Conservation (phyloP, 1,284 basidiomycete genomes). For the Trametes hirsuta region DNA sequence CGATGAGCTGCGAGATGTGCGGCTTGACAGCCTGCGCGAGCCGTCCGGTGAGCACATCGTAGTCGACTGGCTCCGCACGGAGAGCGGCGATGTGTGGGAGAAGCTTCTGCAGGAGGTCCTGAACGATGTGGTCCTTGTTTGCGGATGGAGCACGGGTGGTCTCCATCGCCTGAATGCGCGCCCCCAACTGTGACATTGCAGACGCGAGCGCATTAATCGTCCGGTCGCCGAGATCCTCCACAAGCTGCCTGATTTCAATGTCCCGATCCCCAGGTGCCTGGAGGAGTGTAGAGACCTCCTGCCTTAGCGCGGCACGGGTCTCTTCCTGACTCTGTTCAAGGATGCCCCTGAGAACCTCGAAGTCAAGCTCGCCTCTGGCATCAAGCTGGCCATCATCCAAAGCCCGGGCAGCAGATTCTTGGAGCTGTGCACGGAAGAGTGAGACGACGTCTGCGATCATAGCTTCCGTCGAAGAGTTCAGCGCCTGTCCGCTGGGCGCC, state of each 20-base stretch:
- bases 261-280: constrained; percentile 34
- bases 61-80: constrained; percentile 69
- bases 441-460: constrained; percentile 68
- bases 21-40: constrained; percentile 85
- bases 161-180: constrained; percentile 59
- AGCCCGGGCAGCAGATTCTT: constrained; percentile 58
- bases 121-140: constrained; percentile 60
- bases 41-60: constrained; percentile 71
- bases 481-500: constrained; percentile 21
- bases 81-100: constrained; percentile 62
- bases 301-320: constrained; percentile 56
- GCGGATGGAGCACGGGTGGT: constrained; percentile 39
- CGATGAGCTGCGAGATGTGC: constrained; percentile 83
- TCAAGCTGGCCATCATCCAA: constrained; percentile 70
- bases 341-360: constrained; percentile 71
- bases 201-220: constrained; percentile 61
- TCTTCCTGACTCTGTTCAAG: constrained; percentile 71
- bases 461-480: constrained; percentile 53
- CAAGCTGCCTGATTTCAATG: constrained; percentile 35
- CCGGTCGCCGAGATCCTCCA: constrained; percentile 60
- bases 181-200: constrained; percentile 61
- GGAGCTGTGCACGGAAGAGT: constrained; percentile 67
- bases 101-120: constrained; percentile 60
- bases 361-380: constrained; percentile 75
- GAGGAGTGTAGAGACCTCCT: constrained; percentile 54